These are phyloP conservation scores for Aspergillus persii DNA, from an alignment of 2,329 filamentous ascomycete species.

Conservation along the genomic window DNA sequence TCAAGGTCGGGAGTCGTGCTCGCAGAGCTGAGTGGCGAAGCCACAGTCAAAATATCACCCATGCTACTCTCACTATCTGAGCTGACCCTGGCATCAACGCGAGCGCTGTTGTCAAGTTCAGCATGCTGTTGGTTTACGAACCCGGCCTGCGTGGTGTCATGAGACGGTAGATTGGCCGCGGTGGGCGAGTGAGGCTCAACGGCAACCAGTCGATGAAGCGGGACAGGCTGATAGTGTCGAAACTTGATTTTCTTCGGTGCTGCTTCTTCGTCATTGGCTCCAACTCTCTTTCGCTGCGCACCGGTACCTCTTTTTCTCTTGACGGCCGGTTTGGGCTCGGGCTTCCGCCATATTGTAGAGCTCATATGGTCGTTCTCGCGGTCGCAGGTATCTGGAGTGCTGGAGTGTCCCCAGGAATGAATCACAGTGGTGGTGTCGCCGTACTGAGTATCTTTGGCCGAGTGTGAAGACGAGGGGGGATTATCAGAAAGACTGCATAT, in stretches of 20 bases:
- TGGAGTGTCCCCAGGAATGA: too few species aligned
- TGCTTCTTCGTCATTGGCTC: not conserved
- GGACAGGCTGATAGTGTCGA: not conserved
- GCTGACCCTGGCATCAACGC: not conserved
- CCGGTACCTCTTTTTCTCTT: conserved; percentile 2
- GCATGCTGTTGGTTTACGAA: not conserved
- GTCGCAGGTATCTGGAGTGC: not conserved
- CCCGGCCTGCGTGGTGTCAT: not conserved
- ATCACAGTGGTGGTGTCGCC: too few species aligned
- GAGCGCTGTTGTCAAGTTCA: not conserved
- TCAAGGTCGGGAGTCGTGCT: conserved; percentile 1
- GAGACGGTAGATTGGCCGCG: not conserved
- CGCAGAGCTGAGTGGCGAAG: not conserved
- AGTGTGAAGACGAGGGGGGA: too few species aligned
- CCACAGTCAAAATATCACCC: not conserved
- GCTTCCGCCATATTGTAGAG: not conserved
- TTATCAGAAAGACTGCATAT: too few species aligned
- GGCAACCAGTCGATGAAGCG: not conserved
- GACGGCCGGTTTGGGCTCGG: conserved; percentile 1
- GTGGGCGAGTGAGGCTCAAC: not conserved
- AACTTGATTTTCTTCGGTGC: not conserved
- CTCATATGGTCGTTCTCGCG: too few species aligned
- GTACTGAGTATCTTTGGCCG: too few species aligned
- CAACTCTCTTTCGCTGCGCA: not conserved
- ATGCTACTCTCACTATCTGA: not conserved